Evolutionary conservation across 768 basidiomycete genomes (phyloP).

Genomic region (Hortiboletus campestris): DNA sequence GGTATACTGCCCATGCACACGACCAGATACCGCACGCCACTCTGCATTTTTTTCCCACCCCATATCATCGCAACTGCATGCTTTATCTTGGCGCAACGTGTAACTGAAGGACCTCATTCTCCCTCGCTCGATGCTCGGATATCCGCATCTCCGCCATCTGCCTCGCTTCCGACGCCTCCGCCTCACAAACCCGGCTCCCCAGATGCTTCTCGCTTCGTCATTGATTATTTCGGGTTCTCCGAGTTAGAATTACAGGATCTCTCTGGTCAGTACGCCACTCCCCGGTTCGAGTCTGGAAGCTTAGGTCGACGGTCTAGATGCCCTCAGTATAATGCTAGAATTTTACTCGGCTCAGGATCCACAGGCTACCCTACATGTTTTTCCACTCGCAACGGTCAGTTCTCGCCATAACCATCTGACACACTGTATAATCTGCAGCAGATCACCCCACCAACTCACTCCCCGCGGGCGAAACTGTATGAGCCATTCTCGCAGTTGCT

Average conservation of each 20-base stretch:
- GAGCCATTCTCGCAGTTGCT: slow-evolving; percentile 37
- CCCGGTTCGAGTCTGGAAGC: neutral
- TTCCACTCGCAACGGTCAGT: slow-evolving; percentile 50
- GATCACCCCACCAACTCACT: slow-evolving; percentile 49
- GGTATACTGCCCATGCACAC: slow-evolving; percentile 6
- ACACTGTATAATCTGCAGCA: slow-evolving; percentile 24
- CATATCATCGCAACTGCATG: slow-evolving; percentile 75
- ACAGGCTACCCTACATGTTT: slow-evolving; percentile 48
- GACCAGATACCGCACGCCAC: slow-evolving; percentile 71
- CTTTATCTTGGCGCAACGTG: slow-evolving; percentile 71
- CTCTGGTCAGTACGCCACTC: slow-evolving; percentile 46
- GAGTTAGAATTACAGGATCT: slow-evolving; percentile 57
- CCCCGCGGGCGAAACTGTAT: slow-evolving; percentile 40
- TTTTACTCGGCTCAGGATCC: slow-evolving; percentile 68
- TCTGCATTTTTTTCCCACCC: slow-evolving; percentile 69
- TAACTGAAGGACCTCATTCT: slow-evolving; percentile 70
- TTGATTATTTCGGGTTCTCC: slow-evolving; percentile 65
- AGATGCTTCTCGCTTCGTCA: slow-evolving; percentile 62
- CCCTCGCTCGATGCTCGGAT: slow-evolving; percentile 74
- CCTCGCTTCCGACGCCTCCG: slow-evolving; percentile 79
- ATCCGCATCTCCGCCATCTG: slow-evolving; percentile 65
- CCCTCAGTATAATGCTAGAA: slow-evolving; percentile 63
- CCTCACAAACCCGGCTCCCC: slow-evolving; percentile 73
- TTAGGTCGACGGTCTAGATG: slow-evolving; percentile 42
- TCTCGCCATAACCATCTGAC: neutral